Base-by-base conservation (phyloP, 139 green algal genomes). In the Gonium pectorale region DNA sequence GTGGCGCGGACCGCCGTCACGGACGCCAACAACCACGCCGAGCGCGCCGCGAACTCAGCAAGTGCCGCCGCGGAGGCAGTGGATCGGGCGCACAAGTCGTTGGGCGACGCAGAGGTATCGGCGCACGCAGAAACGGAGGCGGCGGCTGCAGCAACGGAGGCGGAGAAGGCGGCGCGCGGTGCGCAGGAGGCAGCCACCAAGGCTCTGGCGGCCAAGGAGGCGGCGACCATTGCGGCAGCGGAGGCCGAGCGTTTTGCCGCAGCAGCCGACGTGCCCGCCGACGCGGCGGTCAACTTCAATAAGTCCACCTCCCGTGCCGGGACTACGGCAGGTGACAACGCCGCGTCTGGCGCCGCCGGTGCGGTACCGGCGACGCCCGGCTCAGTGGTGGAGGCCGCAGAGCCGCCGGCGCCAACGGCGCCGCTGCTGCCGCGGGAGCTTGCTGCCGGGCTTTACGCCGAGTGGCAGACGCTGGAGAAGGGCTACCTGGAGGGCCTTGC, bases 401-500 rank as follows among this genome's bases (percentile, higher is more conserved):
- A 66, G 22, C 40, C 38, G 41, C 24, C 40, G 7, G 54, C 60
- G 31, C 56, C 62, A 24, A 35, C 43, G 29, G 59, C 78, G 33
- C 44, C 41, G 31, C 56, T 40, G 9, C 26, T 92, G 33, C 52
- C 75, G 15, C 44, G 21, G 6, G 38, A 43, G 51, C 35, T 92
- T 59, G 84, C 87, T 1, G 27, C 56, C 7, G 64, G 86, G 26
- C 74, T 92, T 77, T 73, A 83, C 38, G 33, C 59, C 41, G 88
- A 90, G 81, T 96, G 92, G 92, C 56, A 62, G 38, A 62, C 71
- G 43, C 59, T 94, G 31, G 92, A 95, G 88, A 37, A 31, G 0
- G 74, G 62, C 29, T 96, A 95, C 87, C 37, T 94, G n/a, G 80
- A 89, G 5, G 92, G 92, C 13, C 79, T 94, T 38, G 52, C 68